Conservation (phyloP, 495 filamentous ascomycete species). For the Podospora pseudoanserina region DNA sequence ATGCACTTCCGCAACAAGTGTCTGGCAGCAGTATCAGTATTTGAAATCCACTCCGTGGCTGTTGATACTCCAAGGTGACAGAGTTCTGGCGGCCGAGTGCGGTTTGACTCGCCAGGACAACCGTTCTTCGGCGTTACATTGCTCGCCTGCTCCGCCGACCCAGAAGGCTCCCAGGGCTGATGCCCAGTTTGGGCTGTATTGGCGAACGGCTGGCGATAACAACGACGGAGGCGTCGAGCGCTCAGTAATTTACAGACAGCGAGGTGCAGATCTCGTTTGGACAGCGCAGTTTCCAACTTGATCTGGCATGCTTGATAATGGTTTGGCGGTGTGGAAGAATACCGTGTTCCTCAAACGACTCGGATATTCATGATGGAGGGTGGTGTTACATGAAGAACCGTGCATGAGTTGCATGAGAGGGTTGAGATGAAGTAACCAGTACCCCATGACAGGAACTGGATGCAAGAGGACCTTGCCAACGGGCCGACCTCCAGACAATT, state of each 20-base stretch:
- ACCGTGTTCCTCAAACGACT: not conserved
- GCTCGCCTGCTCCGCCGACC: not conserved
- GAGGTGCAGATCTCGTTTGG: not conserved
- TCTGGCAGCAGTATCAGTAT: not conserved
- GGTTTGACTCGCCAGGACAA: conserved; percentile 1
- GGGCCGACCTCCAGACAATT: conserved; percentile 1
- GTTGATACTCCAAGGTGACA: not conserved
- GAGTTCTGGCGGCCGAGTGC: not conserved
- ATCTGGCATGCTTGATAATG: not conserved
- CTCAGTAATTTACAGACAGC: conserved; percentile 10
- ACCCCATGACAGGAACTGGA: not conserved
- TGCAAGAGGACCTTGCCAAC: not conserved
- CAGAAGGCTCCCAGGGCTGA: not conserved
- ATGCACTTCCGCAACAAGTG: not conserved
- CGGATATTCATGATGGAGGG: not conserved
- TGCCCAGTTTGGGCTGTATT: conserved; percentile 2
- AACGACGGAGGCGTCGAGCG: not conserved
- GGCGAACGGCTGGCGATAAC: conserved; percentile 5
- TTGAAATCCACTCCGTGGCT: not conserved
- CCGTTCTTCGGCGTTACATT: not conserved
- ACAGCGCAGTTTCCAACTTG: not conserved
- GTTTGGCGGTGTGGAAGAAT: conserved; percentile 9
- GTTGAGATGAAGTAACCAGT: not conserved
- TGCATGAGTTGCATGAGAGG: conserved; percentile 9
- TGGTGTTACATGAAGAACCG: conserved; percentile 9